Evolutionary conservation across 306 rosid species (phyloP).

Genomic region (Medicago ruthenica): DNA sequence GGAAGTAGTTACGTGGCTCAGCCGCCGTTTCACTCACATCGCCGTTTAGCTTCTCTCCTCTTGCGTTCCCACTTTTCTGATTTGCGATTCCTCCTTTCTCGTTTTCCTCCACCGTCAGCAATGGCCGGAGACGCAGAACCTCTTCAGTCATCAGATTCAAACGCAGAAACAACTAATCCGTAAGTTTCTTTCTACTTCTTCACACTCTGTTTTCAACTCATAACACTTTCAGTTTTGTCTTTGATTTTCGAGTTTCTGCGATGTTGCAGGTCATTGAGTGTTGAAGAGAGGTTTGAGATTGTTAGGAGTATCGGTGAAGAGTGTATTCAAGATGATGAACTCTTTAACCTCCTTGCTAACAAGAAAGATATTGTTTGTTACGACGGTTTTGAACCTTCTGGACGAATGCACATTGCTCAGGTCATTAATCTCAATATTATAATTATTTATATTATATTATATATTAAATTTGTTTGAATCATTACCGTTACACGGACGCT

Average conservation of each 20-base stretch:
- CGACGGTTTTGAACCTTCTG: conserved; percentile 11
- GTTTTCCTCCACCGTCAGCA: not conserved
- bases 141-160: conserved; percentile 49
- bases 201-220: not conserved
- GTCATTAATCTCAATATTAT: not conserved
- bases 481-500: too few relatives aligned
- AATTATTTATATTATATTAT: too few relatives aligned
- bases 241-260: not conserved
- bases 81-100: too few relatives aligned
- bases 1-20: too few relatives aligned
- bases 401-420: conserved; percentile 6
- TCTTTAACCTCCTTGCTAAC: not conserved
- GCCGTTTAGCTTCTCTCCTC: too few relatives aligned
- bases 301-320: not conserved
- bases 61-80: too few relatives aligned
- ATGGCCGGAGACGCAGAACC: conserved; percentile 33
- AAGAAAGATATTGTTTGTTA: not conserved
- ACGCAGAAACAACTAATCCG: conserved; percentile 17
- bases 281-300: not conserved
- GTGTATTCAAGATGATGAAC: not conserved
- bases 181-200: conserved; percentile 21
- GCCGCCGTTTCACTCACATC: too few relatives aligned
- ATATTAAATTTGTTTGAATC: too few relatives aligned
- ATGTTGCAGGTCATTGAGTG: not conserved
- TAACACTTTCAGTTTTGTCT: not conserved